Conservation (phyloP, 1,139 yeast genomes). For the Arxiozyma slooffiae region DNA sequence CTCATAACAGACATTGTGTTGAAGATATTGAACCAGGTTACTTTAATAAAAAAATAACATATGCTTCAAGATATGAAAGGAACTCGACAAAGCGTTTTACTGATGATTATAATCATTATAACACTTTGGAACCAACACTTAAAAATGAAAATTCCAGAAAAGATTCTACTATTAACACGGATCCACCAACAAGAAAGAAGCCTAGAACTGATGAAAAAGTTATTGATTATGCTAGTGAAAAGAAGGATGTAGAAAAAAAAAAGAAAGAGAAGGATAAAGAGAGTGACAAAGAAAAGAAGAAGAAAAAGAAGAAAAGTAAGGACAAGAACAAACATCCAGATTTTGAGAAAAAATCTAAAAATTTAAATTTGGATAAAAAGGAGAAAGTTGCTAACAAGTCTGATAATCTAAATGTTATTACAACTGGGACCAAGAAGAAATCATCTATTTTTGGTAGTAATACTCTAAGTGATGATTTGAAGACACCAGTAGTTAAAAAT, state of each 20-base stretch:
- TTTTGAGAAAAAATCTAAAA: not conserved
- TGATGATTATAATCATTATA: slow-evolving; percentile 19
- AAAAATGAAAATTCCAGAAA: not conserved
- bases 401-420: not conserved
- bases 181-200: not conserved
- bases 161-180: not conserved
- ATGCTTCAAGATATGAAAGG: not conserved
- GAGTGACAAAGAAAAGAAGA: slow-evolving; percentile 5
- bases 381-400: slow-evolving; percentile 3
- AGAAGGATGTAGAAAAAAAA: slow-evolving; percentile 4
- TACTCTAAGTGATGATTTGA: not conserved
- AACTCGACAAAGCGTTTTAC: slow-evolving; percentile 2
- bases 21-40: slow-evolving; percentile 31
- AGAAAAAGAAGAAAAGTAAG: slow-evolving; percentile 4
- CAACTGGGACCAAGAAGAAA: slow-evolving; percentile 24
- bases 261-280: slow-evolving; percentile 6
- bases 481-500: slow-evolving; percentile 1
- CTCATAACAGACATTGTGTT: slow-evolving; percentile 39
- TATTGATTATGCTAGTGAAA: not conserved
- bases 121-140: slow-evolving; percentile 11
- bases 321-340: slow-evolving; percentile 4
- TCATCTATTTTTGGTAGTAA: slow-evolving; percentile 28
- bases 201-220: not conserved
- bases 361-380: slow-evolving; percentile 4
- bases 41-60: not conserved